A percentile compares a stretch with the other conserved stretches of the same genome.
phyloP scores from a whole-genome alignment of 805 yeast species.

The Peterozyma toletana region DNA sequence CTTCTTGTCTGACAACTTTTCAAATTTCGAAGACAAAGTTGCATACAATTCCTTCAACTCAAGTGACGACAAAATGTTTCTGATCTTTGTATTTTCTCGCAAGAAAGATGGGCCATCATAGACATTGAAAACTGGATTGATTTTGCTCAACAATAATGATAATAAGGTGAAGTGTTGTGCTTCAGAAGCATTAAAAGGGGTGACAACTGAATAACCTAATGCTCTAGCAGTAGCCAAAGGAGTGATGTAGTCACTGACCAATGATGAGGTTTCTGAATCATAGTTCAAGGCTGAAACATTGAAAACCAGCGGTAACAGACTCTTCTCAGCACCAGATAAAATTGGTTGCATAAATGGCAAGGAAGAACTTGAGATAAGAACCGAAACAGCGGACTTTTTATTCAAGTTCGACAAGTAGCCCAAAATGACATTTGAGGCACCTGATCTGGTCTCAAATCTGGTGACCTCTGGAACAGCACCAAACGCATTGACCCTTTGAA shows the following conservation, averaged over 20 bases:
- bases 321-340: constrained; percentile 28
- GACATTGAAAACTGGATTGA: constrained; percentile 57
- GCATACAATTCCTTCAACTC: constrained; percentile 31
- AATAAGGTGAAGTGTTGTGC: constrained; percentile 62
- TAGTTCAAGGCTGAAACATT: constrained; percentile 75
- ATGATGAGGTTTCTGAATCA: constrained; percentile 40
- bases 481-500: constrained; percentile 40
- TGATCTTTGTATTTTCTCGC: constrained; percentile 40
- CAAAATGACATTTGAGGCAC: constrained; percentile 73
- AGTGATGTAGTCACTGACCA: constrained; percentile 57
- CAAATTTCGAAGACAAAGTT: constrained; percentile 22
- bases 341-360: constrained; percentile 62
- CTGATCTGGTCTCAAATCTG: constrained; percentile 67
- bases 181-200: constrained; percentile 58
- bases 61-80: constrained; percentile 35
- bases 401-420: constrained; percentile 46
- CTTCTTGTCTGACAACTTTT: constrained; percentile 23
- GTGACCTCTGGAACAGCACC: constrained; percentile 57
- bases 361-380: constrained; percentile 61
- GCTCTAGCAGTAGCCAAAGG: constrained; percentile 56
- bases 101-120: constrained; percentile 74
- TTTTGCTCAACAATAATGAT: constrained; percentile 54
- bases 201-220: constrained; percentile 59
- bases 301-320: constrained; percentile 52
- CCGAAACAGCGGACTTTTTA: constrained; percentile 16